Conservation (phyloP, 306 rosid genomes). For the Rubus parviflorus region DNA sequence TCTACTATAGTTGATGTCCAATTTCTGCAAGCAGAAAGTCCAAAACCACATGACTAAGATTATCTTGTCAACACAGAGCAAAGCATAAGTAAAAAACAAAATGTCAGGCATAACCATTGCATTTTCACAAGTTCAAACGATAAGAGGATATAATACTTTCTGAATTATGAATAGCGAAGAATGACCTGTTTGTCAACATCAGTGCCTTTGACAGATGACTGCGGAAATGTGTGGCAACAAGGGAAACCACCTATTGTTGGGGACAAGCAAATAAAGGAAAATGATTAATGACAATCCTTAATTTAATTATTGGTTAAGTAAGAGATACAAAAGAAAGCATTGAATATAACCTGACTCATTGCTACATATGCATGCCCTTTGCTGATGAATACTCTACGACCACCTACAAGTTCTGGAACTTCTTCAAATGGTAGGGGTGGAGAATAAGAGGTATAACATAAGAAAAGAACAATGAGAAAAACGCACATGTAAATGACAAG, state of each 20-base stretch:
- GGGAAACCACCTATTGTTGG: conserved; percentile 64
- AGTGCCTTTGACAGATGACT: conserved; percentile 79
- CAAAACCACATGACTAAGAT: conserved; percentile 4
- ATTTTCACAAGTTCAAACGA: neutral
- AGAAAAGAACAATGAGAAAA: neutral
- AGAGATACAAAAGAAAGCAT: conserved; percentile 22
- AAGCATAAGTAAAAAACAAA: neutral
- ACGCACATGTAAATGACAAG: neutral
- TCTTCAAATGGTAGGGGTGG: conserved; percentile 65
- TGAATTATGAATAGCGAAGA: conserved; percentile 22
- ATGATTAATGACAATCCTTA: conserved; percentile 18
- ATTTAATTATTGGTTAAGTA: neutral
- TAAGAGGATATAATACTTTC: neutral
- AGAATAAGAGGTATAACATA: conserved; percentile 14
- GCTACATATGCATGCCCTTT: conserved; percentile 87
- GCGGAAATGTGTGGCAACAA: conserved; percentile 77
- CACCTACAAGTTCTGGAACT: conserved; percentile 93
- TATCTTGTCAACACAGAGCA: conserved; percentile 9
- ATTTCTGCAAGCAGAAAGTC: conserved; percentile 63
- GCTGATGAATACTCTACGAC: conserved; percentile 71
- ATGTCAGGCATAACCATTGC: neutral
- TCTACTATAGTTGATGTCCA: conserved; percentile 83
- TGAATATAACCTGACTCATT: conserved; percentile 67
- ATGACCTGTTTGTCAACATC: conserved; percentile 81
- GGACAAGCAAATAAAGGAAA: conserved; percentile 12